Conservation (phyloP, 257 asterid genomes). For the Mentha longifolia region DNA sequence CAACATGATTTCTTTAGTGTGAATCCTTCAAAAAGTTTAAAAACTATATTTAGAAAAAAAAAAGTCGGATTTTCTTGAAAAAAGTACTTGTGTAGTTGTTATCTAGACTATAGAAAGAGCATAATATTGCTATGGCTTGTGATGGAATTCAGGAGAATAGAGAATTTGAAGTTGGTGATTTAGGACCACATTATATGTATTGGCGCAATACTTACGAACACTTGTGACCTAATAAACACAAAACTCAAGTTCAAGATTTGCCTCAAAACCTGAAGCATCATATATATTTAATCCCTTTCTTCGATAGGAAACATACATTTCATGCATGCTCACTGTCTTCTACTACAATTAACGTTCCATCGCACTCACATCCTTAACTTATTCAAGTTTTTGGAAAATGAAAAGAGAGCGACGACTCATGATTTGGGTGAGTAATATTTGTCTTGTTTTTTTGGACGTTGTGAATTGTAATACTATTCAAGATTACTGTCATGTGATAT, state of each 20-base stretch:
- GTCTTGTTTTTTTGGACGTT: not conserved
- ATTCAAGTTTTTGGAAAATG: not conserved
- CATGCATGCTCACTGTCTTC: not conserved
- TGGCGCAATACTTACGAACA: not conserved
- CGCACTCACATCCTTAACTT: not conserved
- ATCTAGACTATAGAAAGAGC: not conserved
- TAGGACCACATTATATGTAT: constrained; percentile 10
- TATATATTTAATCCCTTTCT: not conserved
- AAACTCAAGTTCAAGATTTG: not conserved
- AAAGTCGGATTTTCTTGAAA: too few relatives aligned
- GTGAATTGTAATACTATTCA: too few relatives aligned
- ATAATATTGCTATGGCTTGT: not conserved
- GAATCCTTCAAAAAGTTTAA: too few relatives aligned
- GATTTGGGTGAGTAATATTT: not conserved
- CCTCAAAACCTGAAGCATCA: constrained; percentile 16
- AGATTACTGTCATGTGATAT: too few relatives aligned
- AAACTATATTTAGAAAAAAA: too few relatives aligned
- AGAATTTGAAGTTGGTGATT: not conserved
- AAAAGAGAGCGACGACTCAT: not conserved
- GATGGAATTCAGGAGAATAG: not conserved
- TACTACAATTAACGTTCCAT: not conserved
- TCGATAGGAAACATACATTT: not conserved
- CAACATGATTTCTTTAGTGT: too few relatives aligned
- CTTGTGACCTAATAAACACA: constrained; percentile 21
- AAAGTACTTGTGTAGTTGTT: not conserved